phyloP scores from a whole-genome alignment of 2,329 filamentous ascomycete genomes.

The Penicillium sp. region DNA sequence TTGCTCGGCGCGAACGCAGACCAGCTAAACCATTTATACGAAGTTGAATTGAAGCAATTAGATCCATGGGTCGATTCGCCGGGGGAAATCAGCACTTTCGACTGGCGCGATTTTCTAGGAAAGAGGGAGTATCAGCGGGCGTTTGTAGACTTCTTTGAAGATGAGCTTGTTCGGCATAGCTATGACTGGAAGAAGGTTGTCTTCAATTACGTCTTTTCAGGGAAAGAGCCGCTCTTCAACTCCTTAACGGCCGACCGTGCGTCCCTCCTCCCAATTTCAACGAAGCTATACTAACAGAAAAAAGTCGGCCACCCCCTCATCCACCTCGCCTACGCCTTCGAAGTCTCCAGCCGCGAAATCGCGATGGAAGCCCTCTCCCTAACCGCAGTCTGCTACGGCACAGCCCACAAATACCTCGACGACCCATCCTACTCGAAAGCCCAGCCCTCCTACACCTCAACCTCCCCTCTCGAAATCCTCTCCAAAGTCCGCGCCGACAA shows the following conservation, averaged over 20 bases:
- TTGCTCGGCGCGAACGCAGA: constrained; percentile 75
- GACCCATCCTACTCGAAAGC: constrained; percentile 69
- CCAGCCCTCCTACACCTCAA: constrained; percentile 63
- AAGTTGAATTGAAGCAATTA: constrained; percentile 71
- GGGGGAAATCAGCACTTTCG: constrained; percentile 77
- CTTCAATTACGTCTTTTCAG: constrained; percentile 72
- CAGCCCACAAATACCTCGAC: constrained; percentile 69
- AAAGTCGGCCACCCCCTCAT: constrained; percentile 89
- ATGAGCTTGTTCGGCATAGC: constrained; percentile 74
- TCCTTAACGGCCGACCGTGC: constrained; percentile 77
- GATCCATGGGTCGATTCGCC: constrained; percentile 85
- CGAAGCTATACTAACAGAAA: not conserved
- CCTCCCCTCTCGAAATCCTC: constrained; percentile 72
- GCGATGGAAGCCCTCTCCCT: constrained; percentile 86
- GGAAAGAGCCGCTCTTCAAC: constrained; percentile 77
- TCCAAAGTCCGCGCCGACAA: constrained; percentile 70
- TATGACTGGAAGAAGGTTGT: constrained; percentile 87
- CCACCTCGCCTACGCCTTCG: constrained; percentile 91
- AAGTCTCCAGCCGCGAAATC: constrained; percentile 81
- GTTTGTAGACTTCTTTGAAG: constrained; percentile 94
- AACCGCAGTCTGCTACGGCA: constrained; percentile 62
- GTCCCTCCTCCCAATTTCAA: constrained; percentile 36
- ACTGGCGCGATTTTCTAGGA: constrained; percentile 87
- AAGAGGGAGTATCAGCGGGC: constrained; percentile 83
- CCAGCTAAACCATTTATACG: constrained; percentile 81